These are phyloP conservation scores for Whalleya microplaca DNA, from an alignment of 2,329 filamentous ascomycete species.

Conservation along the genomic window DNA sequence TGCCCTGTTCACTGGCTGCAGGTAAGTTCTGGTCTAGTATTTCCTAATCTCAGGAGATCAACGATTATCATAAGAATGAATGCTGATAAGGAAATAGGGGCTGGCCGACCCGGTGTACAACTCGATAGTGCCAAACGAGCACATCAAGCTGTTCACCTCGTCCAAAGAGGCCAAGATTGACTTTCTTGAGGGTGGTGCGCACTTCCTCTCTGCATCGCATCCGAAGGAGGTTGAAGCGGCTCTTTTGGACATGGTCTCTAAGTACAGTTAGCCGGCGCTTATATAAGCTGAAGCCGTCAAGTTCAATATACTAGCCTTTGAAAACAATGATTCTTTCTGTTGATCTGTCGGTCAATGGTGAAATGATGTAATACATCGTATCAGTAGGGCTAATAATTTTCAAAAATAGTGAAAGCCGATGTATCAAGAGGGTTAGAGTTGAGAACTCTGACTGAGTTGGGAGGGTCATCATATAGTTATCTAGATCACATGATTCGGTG, in stretches of 20 bases:
- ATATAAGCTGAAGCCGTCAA: too few relatives aligned
- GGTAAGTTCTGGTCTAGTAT: constrained; percentile 36
- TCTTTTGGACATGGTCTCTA: constrained; percentile 33
- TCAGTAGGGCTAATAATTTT: too few relatives aligned
- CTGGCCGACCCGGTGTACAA: constrained; percentile 50
- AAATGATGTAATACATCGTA: too few relatives aligned
- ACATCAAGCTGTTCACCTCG: constrained; percentile 54
- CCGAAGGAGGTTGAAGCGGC: constrained; percentile 50
- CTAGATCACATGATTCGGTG: too few relatives aligned
- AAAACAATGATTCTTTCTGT: too few relatives aligned
- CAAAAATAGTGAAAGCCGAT: too few relatives aligned
- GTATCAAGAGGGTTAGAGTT: too few relatives aligned
- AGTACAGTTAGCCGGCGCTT: background rate
- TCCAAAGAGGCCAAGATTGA: constrained; percentile 49
- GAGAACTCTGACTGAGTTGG: too few relatives aligned
- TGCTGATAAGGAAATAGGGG: constrained; percentile 40
- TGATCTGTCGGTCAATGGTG: too few relatives aligned
- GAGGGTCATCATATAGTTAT: too few relatives aligned
- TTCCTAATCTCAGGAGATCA: background rate
- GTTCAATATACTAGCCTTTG: too few relatives aligned
- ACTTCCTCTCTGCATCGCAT: constrained; percentile 55
- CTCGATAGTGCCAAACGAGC: constrained; percentile 45
- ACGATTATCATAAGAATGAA: too few relatives aligned
- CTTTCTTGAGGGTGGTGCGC: constrained; percentile 48
- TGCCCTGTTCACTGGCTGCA: constrained; percentile 59